Evolutionary conservation across 345 rosid genomes (phyloP), one percentile per base, ranked within the genome.

Genomic region (Sonneratia caseolaris): DNA sequence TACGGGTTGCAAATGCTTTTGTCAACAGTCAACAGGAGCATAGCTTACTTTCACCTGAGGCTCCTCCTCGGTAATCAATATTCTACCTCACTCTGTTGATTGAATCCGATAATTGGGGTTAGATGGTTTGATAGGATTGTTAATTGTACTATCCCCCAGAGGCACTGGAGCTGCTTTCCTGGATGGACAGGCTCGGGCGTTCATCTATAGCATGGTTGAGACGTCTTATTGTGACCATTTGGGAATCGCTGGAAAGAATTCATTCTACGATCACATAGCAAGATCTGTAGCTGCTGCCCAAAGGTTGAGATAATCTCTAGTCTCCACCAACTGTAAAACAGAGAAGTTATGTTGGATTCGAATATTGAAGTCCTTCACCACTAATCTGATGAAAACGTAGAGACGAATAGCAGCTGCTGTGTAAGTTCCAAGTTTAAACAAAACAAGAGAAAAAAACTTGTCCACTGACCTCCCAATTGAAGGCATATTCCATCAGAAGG

Each of bases 161-260:
- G 72, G 48, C 77, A 66, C 43, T 83, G 79, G 85, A 87, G 75
- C 75, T 90, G 65, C 70, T 81, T 64, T 78, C 78, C 19, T 79
- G 88, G 86, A 62, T 84, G 79, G 78, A 77, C 79, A 86, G 78
- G 82, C 71, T 83, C 67, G 86, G 82, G 73, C 87, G 77, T 61
- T 70, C 75, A 35, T 43, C 66, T n/a, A 7, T 70, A 18, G 66
- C 22, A 40, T 32, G 15, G 35, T 42, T 43, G 24, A 74, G 57
- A 27, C 72, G 57, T 37, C 0, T 47, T 22, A 13, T 57, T 36
- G 59, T 62, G 22, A 36, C 67, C 43, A 18, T 49, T 10, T 24
- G 45, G 19, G 68, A 4, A 3, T 68, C 70, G 53, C 19, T 53
- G 38, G 49, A 22, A 38, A 35, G 64, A 51, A 51, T 37, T 7